Conservation (phyloP, 2,329 filamentous ascomycete species). For the Phyllosticta ampelicida region DNA sequence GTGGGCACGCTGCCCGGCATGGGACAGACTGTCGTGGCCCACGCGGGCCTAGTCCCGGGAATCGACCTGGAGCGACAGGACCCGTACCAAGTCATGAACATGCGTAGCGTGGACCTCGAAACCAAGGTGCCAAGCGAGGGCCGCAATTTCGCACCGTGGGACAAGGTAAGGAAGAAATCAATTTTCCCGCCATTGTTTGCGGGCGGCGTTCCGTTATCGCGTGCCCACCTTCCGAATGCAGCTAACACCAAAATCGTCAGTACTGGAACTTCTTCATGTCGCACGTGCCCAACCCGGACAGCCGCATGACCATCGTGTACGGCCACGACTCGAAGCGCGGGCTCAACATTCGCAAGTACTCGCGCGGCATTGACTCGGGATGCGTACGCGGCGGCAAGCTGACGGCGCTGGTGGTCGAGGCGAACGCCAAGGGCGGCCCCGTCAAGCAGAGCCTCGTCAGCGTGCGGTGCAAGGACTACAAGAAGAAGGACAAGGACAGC, state of each 20-base stretch:
- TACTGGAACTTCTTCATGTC: constrained; percentile 38
- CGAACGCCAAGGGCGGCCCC: constrained; percentile 17
- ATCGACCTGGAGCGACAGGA: constrained; percentile 60
- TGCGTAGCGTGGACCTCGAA: constrained; percentile 64
- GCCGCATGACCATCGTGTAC: constrained; percentile 62
- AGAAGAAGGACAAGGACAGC: background rate
- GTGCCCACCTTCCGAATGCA: background rate
- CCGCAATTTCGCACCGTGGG: constrained; percentile 53
- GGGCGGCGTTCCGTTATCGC: background rate
- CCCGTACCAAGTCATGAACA: constrained; percentile 79
- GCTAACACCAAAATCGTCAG: constrained; percentile 15
- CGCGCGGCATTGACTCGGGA: constrained; percentile 74
- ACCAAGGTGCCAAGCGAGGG: constrained; percentile 47
- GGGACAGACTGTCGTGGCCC: constrained; percentile 63
- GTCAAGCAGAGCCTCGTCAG: constrained; percentile 17
- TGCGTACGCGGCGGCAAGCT: constrained; percentile 68
- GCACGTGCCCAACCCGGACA: constrained; percentile 21
- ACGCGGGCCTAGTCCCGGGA: constrained; percentile 74
- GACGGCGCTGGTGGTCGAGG: constrained; percentile 66
- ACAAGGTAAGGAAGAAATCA: constrained; percentile 35
- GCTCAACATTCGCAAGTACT: constrained; percentile 56
- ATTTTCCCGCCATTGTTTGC: background rate
- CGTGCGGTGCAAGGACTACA: constrained; percentile 32
- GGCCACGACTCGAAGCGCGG: constrained; percentile 74
- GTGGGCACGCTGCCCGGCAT: constrained; percentile 52